Percentiles rank a stretch among this genome's conserved stretches.
These are phyloP conservation scores for Fragaria ananassa DNA, from an alignment of 306 rosid species.

Conservation along the genomic window DNA sequence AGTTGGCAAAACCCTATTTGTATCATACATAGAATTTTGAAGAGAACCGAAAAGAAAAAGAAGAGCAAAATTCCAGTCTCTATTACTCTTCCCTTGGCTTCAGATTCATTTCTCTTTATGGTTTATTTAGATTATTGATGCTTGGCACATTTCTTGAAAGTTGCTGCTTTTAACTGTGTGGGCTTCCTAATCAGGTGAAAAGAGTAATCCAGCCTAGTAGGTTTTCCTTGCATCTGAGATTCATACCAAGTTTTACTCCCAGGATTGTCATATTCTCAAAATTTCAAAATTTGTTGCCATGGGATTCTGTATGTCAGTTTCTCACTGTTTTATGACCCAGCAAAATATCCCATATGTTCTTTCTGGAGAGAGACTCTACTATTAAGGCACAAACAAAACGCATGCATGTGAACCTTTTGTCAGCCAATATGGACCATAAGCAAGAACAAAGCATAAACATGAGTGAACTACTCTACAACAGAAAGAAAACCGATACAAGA, in stretches of 20 bases:
- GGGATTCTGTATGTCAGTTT: neutral
- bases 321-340: neutral
- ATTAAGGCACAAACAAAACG: conserved; percentile 27
- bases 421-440: conserved; percentile 36
- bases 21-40: conserved; percentile 36
- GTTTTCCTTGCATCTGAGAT: neutral
- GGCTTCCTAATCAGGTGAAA: neutral
- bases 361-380: neutral
- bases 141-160: neutral
- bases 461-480: conserved; percentile 14
- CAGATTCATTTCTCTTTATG: neutral
- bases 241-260: neutral
- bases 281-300: neutral
- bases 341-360: neutral
- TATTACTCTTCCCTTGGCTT: neutral
- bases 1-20: conserved; percentile 20
- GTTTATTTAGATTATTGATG: neutral
- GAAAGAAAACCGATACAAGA: conserved; percentile 13
- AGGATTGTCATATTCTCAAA: neutral
- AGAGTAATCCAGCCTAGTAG: neutral
- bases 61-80: neutral
- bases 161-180: neutral
- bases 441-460: conserved; percentile 29
- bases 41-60: conserved; percentile 7
- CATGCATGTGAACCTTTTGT: conserved; percentile 50